Conservation (phyloP, 306 rosid species). For the Geum urbanum region DNA sequence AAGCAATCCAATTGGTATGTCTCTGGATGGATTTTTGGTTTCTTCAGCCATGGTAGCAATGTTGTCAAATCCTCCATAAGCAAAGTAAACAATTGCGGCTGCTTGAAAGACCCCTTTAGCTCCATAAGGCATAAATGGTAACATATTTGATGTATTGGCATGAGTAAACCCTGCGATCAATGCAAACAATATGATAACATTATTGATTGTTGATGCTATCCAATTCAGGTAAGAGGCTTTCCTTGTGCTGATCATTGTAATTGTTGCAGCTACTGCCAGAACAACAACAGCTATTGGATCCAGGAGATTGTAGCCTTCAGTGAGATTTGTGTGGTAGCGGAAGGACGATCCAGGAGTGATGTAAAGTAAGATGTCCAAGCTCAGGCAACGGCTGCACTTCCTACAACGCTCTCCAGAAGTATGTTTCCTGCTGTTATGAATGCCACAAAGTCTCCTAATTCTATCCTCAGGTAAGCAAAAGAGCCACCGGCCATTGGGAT, state of each 20-base stretch:
- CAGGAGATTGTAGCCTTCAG: slow-evolving; percentile 45
- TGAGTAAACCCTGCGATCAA: slow-evolving; percentile 49
- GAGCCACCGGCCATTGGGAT: slow-evolving; percentile 79
- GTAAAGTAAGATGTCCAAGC: slow-evolving; percentile 82
- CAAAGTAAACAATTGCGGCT: slow-evolving; percentile 64
- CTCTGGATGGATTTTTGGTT: slow-evolving; percentile 65
- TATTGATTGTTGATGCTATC: slow-evolving; percentile 64
- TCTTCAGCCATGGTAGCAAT: slow-evolving; percentile 76
- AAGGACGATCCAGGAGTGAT: slow-evolving; percentile 45
- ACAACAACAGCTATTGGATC: slow-evolving; percentile 73
- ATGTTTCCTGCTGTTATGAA: slow-evolving; percentile 77
- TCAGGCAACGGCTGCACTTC: slow-evolving; percentile 65
- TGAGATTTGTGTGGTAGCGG: slow-evolving; percentile 43
- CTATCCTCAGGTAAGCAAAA: slow-evolving; percentile 71
- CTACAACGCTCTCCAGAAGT: slow-evolving; percentile 59
- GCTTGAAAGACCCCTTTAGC: slow-evolving; percentile 60
- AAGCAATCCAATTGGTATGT: slow-evolving; percentile 62
- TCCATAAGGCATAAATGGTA: slow-evolving; percentile 58
- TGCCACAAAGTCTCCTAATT: slow-evolving; percentile 73
- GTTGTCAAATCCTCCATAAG: slow-evolving; percentile 69
- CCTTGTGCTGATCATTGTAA: slow-evolving; percentile 61
- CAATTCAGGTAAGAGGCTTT: slow-evolving; percentile 63
- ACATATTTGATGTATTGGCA: slow-evolving; percentile 50
- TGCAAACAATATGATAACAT: slow-evolving; percentile 41
- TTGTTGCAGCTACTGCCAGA: slow-evolving; percentile 30